phyloP scores from a whole-genome alignment of 2,329 filamentous ascomycete species.

The Myrmaecium sp. region DNA sequence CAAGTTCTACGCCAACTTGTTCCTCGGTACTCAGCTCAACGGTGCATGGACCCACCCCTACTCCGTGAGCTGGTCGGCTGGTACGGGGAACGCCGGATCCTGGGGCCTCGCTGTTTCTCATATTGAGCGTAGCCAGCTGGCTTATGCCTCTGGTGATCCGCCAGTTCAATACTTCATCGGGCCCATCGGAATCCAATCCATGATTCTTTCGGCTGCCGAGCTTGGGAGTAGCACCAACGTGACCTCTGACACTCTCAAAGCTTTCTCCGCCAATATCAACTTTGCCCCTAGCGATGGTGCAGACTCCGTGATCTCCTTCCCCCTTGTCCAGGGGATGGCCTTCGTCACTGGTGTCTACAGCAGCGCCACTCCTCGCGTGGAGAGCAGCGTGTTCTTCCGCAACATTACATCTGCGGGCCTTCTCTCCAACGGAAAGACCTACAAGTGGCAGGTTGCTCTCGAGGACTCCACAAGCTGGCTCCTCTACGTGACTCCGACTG shows the following conservation, averaged over 20 bases:
- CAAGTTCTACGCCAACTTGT: conserved; percentile 59
- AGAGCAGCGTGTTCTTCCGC: conserved; percentile 60
- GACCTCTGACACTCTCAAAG: conserved; percentile 33
- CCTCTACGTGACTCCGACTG: conserved; percentile 53
- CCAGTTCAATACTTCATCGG: conserved; percentile 57
- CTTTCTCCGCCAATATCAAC: conserved; percentile 50
- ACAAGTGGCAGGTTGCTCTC: conserved; percentile 58
- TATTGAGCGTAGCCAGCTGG: no score
- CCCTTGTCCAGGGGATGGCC: conserved; percentile 77
- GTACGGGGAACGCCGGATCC: conserved; percentile 37
- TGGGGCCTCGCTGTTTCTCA: conserved; percentile 71
- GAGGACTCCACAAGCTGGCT: conserved; percentile 61
- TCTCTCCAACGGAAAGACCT: conserved; percentile 33
- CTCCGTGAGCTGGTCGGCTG: conserved; percentile 27
- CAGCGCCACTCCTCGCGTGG: conserved; percentile 51
- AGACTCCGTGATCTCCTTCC: conserved; percentile 51
- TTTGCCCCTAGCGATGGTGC: conserved; percentile 39
- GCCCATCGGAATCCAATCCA: conserved; percentile 66
- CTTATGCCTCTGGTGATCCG: conserved; percentile 41
- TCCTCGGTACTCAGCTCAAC: conserved; percentile 52
- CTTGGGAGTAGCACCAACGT: conserved; percentile 44
- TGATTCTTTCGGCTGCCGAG: conserved; percentile 67
- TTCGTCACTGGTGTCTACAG: conserved; percentile 68
- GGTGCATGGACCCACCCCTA: conserved; percentile 57
- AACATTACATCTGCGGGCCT: conserved; percentile 34